phyloP scores from a whole-genome alignment of 768 basidiomycete species.

The Mycena epipterygia region DNA sequence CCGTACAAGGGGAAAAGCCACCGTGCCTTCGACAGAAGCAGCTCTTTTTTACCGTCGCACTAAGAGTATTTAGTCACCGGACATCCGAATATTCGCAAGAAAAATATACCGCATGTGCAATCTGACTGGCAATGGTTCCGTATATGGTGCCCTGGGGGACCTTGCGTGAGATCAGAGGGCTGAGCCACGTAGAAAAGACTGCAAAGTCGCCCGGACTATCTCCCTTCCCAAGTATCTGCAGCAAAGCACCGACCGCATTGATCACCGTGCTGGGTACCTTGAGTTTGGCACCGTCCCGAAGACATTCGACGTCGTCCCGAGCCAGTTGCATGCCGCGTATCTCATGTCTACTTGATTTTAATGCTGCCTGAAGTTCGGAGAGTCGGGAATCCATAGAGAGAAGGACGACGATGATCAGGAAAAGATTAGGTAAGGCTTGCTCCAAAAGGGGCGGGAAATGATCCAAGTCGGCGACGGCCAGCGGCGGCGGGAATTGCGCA shows the following conservation, averaged over 20 bases:
- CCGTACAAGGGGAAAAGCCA: conserved; percentile 26
- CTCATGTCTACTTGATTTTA: neutral
- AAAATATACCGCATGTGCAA: neutral
- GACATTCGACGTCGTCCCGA: neutral
- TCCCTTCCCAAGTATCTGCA: neutral
- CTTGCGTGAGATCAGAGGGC: neutral
- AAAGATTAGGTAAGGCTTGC: neutral
- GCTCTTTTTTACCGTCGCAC: conserved; percentile 9
- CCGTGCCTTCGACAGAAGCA: conserved; percentile 4
- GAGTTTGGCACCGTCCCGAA: neutral
- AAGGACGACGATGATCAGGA: neutral
- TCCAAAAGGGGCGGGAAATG: neutral
- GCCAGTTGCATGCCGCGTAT: neutral
- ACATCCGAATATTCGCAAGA: neutral
- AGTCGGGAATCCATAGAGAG: neutral
- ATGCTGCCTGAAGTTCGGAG: neutral
- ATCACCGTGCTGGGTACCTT: neutral
- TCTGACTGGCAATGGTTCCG: neutral
- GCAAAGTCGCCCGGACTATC: neutral
- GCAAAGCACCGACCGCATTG: neutral
- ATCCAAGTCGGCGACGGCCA: too few relatives aligned
- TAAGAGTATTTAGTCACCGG: neutral
- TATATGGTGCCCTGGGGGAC: neutral
- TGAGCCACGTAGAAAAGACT: neutral
- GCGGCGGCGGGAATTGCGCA: too few relatives aligned